Evolutionary conservation across 768 basidiomycete species (phyloP), one percentile per base, ranked within the genome.

Genomic region (Amyloporia xantha): DNA sequence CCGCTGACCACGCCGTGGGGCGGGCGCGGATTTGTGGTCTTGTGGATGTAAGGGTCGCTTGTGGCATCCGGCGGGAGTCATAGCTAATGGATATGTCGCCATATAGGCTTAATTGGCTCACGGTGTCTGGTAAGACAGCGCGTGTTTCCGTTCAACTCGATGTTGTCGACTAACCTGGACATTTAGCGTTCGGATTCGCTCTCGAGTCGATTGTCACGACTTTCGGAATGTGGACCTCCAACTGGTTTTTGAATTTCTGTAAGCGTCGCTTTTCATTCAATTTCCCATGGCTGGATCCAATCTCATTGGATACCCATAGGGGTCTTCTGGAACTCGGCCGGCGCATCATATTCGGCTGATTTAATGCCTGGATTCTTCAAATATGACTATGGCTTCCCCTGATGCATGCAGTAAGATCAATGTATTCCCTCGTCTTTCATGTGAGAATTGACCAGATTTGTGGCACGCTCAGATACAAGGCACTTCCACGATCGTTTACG

Each of bases 161-260:
- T n/a, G n/a, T n/a, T n/a, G n/a, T n/a, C n/a, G n/a, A n/a, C n/a
- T n/a, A n/a, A n/a, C n/a, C n/a, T n/a, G n/a, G n/a, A n/a, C n/a
- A 7, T 20, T 7, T 17, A 43, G 26, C 42, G 13, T 15, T 43
- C 6, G 42, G 42, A 9, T 28, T 21, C 42, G 42, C 24, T 9
- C 26, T 43, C 23, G 42, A 43, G 17, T 6, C 42, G 42, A 15
- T 43, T 23, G 21, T 24, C 12, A 43, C 42, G 11, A 43, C 21
- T 7, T 25, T 28, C 23, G 42, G 42, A 10, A 15, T 24, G 7
- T 43, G 42, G 42, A 43, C 25, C 15, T 10, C 5, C 12, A 43
- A 43, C 23, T 43, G 21, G 23, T 43, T 43, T 23, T 23, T 43
- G 6, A 43, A 43, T 19, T 42, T 41, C 51, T 21, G 47, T 50